Percentiles rank a stretch among this genome's conserved stretches.
phyloP scores from a whole-genome alignment of 768 basidiomycete species.

The Pleurotus pulmonarius region DNA sequence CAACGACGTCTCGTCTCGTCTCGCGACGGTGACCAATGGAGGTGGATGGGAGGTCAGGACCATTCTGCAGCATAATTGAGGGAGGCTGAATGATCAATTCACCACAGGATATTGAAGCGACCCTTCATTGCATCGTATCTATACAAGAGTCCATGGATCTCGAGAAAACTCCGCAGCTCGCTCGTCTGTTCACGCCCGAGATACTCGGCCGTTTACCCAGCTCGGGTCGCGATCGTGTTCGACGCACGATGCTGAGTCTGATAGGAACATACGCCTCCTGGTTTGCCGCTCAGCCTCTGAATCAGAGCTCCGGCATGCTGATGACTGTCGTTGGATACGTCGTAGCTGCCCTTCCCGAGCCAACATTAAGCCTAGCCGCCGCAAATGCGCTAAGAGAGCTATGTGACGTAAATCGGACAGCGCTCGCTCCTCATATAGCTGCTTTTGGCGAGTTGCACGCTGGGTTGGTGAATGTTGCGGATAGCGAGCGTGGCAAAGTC shows the following conservation, averaged over 20 bases:
- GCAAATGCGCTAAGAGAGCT: slow-evolving; percentile 82
- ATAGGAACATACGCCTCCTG: slow-evolving; percentile 80
- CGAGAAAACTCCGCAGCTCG: slow-evolving; percentile 48
- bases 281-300: slow-evolving; percentile 54
- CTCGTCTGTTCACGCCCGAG: slow-evolving; percentile 66
- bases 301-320: slow-evolving; percentile 40
- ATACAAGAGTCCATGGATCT: slow-evolving; percentile 81
- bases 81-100: no score
- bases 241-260: slow-evolving; percentile 69
- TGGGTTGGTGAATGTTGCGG: slow-evolving; percentile 71
- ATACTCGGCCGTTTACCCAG: slow-evolving; percentile 69
- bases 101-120: slow-evolving; percentile 77
- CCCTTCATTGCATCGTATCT: slow-evolving; percentile 80
- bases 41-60: slow-evolving; percentile 71
- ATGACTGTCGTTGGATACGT: slow-evolving; percentile 68
- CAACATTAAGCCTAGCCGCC: slow-evolving; percentile 60
- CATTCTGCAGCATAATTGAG: not conserved
- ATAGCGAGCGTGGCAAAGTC: slow-evolving; percentile 86
- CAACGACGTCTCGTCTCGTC: slow-evolving; percentile 52
- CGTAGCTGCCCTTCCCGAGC: slow-evolving; percentile 66
- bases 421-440: slow-evolving; percentile 76
- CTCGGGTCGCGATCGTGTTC: slow-evolving; percentile 57
- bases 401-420: slow-evolving; percentile 87
- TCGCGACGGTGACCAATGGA: slow-evolving; percentile 38
- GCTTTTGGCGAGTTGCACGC: slow-evolving; percentile 86